Evolutionary conservation across 2,329 filamentous ascomycete genomes (phyloP), one percentile per base, ranked within the genome.

Genomic region (Paecilomyces fulvus): DNA sequence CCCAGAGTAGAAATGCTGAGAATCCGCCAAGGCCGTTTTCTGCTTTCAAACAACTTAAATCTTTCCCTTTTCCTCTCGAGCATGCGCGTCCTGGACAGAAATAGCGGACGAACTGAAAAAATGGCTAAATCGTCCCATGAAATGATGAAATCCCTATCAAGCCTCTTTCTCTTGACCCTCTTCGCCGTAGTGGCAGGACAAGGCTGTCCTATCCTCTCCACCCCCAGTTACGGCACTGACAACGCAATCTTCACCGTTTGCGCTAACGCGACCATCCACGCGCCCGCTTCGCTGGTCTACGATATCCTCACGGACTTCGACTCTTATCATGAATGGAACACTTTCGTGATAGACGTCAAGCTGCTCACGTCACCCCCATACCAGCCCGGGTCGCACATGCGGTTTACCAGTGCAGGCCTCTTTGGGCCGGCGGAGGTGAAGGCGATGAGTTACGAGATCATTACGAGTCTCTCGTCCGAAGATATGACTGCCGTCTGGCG

Each of bases 161-260:
- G 14, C 17, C 3, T 8, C n/a, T n/a, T n/a, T 43, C n/a, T 43
- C 37, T 1, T 1, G 14, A n/a, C n/a, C 14, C n/a, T 43, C 17
- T 43, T 17, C 14, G 37, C 37, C 5, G 14, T 43, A 7, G 14
- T n/a, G 17, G 6, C 14, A n/a, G n/a, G 7, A 17, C 8, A 17
- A 20, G 37, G 37, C 14, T 54, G 52, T 7, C 37, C 52, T 7
- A 54, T 54, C 21, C 52, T 54, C 52, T 54, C 52, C 17, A 54
- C 52, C 4, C 52, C 52, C 21, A 54, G 52, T 20, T 54, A 54
- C 12, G 52, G 52, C 25, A 43, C 25, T 28, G 31, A 12, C 46
- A 48, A 54, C 52, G 52, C 52, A 3, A 49, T 54, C 14, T 54
- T 54, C 52, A 54, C 52, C 3, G 52, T 33, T 3, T 54, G 52